phyloP scores from a whole-genome alignment of 805 yeast species.

The Isabelozyma rhagii region DNA sequence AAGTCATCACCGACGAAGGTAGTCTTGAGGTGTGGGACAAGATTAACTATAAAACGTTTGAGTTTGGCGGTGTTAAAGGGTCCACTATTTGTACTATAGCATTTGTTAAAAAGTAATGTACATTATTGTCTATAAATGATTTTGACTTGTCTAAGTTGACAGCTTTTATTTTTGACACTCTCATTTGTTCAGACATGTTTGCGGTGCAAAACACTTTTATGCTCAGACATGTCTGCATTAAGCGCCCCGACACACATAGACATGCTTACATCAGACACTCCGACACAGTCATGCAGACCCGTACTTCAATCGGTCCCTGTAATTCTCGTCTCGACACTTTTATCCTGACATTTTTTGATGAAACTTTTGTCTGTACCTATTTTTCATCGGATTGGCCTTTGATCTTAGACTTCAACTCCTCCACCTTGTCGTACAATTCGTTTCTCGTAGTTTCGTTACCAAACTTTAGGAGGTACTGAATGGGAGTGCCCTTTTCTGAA shows the following conservation, averaged over 20 bases:
- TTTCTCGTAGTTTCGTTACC: constrained; percentile 59
- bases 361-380: too few relatives aligned
- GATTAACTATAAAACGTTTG: constrained; percentile 75
- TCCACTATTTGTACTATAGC: constrained; percentile 86
- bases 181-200: too few relatives aligned
- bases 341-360: too few relatives aligned
- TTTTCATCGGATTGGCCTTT: background rate
- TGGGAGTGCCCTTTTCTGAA: constrained; percentile 55
- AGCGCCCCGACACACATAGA: too few relatives aligned
- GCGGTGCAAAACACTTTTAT: too few relatives aligned
- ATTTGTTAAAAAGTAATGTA: constrained; percentile 43
- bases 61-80: constrained; percentile 89
- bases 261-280: too few relatives aligned
- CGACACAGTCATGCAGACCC: too few relatives aligned
- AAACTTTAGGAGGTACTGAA: constrained; percentile 80
- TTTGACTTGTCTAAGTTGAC: background rate
- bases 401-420: constrained; percentile 23
- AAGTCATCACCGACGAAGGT: constrained; percentile 46
- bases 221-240: too few relatives aligned
- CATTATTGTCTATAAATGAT: background rate
- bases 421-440: constrained; percentile 52
- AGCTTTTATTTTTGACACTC: background rate
- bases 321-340: background rate
- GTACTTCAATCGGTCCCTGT: too few relatives aligned
- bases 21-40: constrained; percentile 58